Conservation (phyloP, 176 grass and related monocot genomes). For the Cenchrus americanus region DNA sequence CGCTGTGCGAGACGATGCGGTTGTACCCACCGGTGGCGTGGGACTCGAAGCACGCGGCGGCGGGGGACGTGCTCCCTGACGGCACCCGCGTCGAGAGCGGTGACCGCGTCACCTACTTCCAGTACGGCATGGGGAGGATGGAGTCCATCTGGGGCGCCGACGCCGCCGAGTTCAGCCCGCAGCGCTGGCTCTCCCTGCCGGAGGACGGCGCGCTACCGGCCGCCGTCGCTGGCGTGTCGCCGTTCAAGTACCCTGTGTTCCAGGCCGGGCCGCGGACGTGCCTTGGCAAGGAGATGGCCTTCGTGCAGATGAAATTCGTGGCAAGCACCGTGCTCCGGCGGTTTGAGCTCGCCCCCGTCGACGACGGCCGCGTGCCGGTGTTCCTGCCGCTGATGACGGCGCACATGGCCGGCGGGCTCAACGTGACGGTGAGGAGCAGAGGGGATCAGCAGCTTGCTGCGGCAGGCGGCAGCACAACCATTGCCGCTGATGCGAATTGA, state of each 20-base stretch:
- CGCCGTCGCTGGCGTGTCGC: conserved; percentile 49
- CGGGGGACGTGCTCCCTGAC: conserved; percentile 73
- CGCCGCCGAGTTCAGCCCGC: conserved; percentile 58
- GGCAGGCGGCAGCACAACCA: background rate
- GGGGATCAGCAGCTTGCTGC: background rate
- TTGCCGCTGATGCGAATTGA: background rate
- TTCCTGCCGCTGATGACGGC: conserved; percentile 76
- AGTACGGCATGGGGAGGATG: conserved; percentile 95
- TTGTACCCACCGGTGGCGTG: conserved; percentile 91
- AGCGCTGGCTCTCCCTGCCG: conserved; percentile 56
- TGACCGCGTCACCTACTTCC: conserved; percentile 88
- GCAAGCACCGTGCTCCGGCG: conserved; percentile 57
- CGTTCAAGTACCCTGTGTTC: conserved; percentile 87
- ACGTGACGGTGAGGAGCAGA: conserved; percentile 57
- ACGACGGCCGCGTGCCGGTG: conserved; percentile 51
- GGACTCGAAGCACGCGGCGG: conserved; percentile 85
- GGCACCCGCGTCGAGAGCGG: conserved; percentile 63
- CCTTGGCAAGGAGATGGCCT: conserved; percentile 83
- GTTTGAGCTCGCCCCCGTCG: conserved; percentile 63
- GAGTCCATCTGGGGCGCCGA: conserved; percentile 74
- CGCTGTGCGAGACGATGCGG: conserved; percentile 89
- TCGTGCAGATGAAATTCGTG: conserved; percentile 87
- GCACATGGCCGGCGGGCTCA: conserved; percentile 78
- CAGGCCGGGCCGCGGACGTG: conserved; percentile 85
- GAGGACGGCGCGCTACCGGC: background rate